Evolutionary conservation across 1,139 yeast genomes (phyloP).

Genomic region (Barnettozyma hawaiiensis): DNA sequence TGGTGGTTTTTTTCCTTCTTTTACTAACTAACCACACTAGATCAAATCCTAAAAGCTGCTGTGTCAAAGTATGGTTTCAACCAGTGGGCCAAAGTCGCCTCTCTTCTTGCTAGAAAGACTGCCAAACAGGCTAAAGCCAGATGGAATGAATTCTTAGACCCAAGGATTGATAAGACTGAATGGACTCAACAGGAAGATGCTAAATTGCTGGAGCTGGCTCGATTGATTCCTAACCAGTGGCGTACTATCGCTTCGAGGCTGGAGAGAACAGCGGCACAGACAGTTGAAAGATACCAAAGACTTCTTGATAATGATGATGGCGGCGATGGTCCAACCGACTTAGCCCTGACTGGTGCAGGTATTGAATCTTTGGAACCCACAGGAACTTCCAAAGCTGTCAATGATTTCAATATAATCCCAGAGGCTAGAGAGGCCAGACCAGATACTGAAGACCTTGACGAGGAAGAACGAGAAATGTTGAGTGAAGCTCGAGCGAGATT

Average conservation of each 20-base stretch:
- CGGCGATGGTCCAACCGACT: conserved; percentile 37
- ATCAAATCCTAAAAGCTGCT: conserved; percentile 84
- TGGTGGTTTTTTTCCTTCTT: too few species aligned
- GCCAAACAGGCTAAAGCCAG: conserved; percentile 91
- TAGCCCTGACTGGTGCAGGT: conserved; percentile 49
- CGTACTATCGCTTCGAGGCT: conserved; percentile 74
- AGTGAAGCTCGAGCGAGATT: conserved; percentile 90
- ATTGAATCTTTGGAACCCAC: conserved; percentile 48
- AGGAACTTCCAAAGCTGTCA: conserved; percentile 33
- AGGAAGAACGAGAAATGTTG: conserved; percentile 87
- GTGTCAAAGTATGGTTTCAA: conserved; percentile 88
- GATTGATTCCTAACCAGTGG: conserved; percentile 89
- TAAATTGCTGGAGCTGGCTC: conserved; percentile 58
- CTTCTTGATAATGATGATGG: conserved; percentile 61
- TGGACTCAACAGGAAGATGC: conserved; percentile 83
- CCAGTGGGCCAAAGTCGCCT: conserved; percentile 93
- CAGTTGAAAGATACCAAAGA: conserved; percentile 81
- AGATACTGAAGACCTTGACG: conserved; percentile 73
- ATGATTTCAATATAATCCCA: conserved; percentile 63
- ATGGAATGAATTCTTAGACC: conserved; percentile 88
- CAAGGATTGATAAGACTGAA: conserved; percentile 52
- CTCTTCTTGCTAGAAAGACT: conserved; percentile 75
- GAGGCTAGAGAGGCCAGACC: conserved; percentile 85
- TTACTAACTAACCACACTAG: conserved; percentile 29
- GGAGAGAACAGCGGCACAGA: conserved; percentile 83